Evolutionary conservation across 768 basidiomycete species (phyloP).

Genomic region (Xerocomus brunneocitrinus): DNA sequence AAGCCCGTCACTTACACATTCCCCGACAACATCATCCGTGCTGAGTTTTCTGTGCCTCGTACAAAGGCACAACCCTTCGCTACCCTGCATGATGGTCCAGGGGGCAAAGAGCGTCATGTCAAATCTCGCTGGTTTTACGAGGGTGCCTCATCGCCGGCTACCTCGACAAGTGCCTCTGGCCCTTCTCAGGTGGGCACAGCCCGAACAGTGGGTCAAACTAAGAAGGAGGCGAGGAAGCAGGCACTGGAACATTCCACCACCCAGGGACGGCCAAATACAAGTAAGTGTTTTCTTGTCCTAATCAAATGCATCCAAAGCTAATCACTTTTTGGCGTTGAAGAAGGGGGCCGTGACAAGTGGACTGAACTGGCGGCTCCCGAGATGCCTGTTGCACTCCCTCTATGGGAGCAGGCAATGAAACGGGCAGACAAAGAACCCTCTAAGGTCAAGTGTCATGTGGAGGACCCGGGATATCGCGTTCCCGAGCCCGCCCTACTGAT

Average conservation of each 20-base stretch:
- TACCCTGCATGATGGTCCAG: neutral
- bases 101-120: neutral
- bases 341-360: conserved; percentile 1
- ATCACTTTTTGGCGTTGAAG: neutral
- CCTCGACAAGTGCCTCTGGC: neutral
- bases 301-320: too few relatives aligned
- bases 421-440: neutral
- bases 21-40: neutral
- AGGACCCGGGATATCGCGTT: conserved; percentile 6
- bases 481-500: conserved; percentile 1
- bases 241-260: neutral
- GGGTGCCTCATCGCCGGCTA: neutral
- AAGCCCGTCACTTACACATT: neutral
- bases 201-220: neutral
- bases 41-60: neutral
- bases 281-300: neutral
- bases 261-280: neutral
- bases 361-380: neutral
- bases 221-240: neutral
- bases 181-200: neutral
- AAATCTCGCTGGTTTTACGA: neutral
- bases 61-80: neutral
- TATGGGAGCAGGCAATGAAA: neutral
- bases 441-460: neutral
- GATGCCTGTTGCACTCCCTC: neutral